Evolutionary conservation across 768 basidiomycete species (phyloP).

Genomic region (Galerina sulciceps): DNA sequence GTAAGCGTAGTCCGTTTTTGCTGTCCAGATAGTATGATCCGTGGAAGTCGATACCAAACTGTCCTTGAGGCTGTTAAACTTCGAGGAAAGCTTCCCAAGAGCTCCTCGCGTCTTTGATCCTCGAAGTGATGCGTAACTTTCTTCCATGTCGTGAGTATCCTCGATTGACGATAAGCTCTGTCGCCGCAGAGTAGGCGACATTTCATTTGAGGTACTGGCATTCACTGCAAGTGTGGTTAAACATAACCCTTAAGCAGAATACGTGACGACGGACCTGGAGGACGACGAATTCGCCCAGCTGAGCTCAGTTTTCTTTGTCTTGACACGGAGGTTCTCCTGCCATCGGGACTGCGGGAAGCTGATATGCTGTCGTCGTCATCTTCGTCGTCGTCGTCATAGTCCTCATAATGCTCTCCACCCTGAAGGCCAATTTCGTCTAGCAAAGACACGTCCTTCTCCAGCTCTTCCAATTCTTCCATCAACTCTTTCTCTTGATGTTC

Average conservation of each 20-base stretch:
- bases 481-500: constrained; percentile 76
- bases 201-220: constrained; percentile 2
- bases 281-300: constrained; percentile 21
- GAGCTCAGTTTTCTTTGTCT: constrained; percentile 40
- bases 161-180: constrained; percentile 58
- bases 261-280: constrained; percentile 18
- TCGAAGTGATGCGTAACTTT: constrained; percentile 26
- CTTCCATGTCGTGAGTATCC: constrained; percentile 43
- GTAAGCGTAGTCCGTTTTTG: constrained; percentile 78
- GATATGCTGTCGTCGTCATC: constrained; percentile 48
- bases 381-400: constrained; percentile 65
- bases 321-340: constrained; percentile 25
- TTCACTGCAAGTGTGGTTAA: neutral
- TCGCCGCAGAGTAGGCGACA: constrained; percentile 24
- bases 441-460: constrained; percentile 59
- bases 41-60: constrained; percentile 43
- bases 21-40: constrained; percentile 72
- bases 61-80: constrained; percentile 54
- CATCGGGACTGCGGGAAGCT: constrained; percentile 37
- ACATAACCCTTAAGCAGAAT: neutral
- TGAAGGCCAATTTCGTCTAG: constrained; percentile 66
- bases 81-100: constrained; percentile 48
- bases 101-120: constrained; percentile 21
- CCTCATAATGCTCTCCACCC: constrained; percentile 54
- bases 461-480: constrained; percentile 55